Percentiles rank a stretch among this genome's conserved stretches.
phyloP scores from a whole-genome alignment of 2,329 filamentous ascomycete genomes.

The Colletotrichum orchidophilum region DNA sequence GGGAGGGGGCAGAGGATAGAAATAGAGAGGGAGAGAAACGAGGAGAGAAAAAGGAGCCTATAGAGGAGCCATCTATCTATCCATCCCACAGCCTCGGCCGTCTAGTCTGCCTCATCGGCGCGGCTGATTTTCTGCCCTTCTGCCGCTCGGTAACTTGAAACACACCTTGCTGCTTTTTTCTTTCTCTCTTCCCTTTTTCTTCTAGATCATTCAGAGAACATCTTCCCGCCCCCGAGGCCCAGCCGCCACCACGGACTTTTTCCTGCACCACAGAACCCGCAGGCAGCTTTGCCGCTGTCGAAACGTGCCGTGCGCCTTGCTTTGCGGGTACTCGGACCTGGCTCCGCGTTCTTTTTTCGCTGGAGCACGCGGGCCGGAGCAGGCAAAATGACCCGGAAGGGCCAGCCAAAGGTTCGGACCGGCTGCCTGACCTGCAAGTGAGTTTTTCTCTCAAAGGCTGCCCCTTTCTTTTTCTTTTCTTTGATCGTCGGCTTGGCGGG shows the following conservation, averaged over 20 bases:
- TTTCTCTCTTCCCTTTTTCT: neutral
- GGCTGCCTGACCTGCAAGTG: conserved; percentile 67
- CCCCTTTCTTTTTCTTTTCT: neutral
- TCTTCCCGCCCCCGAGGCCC: neutral
- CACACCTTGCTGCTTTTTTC: neutral
- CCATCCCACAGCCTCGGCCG: neutral
- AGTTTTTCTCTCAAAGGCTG: conserved; percentile 35
- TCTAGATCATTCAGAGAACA: neutral
- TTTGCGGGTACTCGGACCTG: neutral
- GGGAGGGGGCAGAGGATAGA: neutral
- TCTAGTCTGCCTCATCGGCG: neutral
- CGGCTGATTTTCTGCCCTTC: conserved; percentile 2
- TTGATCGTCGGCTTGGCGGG: neutral
- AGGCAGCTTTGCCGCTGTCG: neutral
- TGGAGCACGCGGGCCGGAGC: neutral
- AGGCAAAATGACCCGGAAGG: conserved; percentile 28
- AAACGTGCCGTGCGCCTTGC: neutral
- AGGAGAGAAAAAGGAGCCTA: neutral
- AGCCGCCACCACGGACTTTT: neutral
- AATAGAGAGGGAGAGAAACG: neutral
- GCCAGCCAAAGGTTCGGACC: conserved; percentile 51
- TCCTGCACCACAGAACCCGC: neutral
- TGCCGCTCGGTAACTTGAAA: conserved; percentile 5
- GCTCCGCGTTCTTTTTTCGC: neutral
- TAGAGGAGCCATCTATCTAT: neutral